Base-by-base conservation (phyloP, 1,284 basidiomycete species). In the Fomitiporia mediterranea region DNA sequence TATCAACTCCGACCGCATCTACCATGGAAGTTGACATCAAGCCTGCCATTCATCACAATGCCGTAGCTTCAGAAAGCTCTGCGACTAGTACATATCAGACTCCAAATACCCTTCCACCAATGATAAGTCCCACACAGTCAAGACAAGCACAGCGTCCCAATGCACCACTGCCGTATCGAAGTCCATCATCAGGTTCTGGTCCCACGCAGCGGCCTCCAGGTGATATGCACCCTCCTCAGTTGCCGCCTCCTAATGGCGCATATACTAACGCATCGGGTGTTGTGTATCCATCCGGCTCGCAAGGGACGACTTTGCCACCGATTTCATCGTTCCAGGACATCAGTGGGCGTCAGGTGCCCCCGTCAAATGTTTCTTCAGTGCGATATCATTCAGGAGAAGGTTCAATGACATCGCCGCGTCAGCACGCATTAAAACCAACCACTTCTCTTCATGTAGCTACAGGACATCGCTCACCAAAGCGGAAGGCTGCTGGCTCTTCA, bases 291-390 rank as follows among this genome's bases (percentile, higher is more conserved):
- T 54, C 32, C 65, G 66, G 55, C 60, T 63, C 60, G 6, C 70
- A 64, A 55, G 77, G 75, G 2, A 79, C 81, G 27, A 74, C 80
- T 50, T 74, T 89, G 7, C 86, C 86, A 15, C 86, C 86, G 0
- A 86, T 88, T 65, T 86, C 86, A 7, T 82, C 76, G 46, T 77
- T 89, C 39, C 81, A 83, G 51, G 74, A 74, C 15, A 82, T 84
- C 74, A 79, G 78, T 34, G 73, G 73, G 27, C 72, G 76, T 50
- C 66, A 74, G 15, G 63, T 76, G 4, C 78, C 80, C 58, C 75
- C 67, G 38, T 73, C 71, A 40, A 78, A 82, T 62, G 70, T 80
- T 32, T 81, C 83, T 30, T 79, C 84, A 30, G 67, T 80, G 59
- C 80, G 86, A 44, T 83, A 82, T 67, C 76, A 82, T 59, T 65